Evolutionary conservation across 306 rosid genomes (phyloP).

Genomic region (Lathyrus aphaca): DNA sequence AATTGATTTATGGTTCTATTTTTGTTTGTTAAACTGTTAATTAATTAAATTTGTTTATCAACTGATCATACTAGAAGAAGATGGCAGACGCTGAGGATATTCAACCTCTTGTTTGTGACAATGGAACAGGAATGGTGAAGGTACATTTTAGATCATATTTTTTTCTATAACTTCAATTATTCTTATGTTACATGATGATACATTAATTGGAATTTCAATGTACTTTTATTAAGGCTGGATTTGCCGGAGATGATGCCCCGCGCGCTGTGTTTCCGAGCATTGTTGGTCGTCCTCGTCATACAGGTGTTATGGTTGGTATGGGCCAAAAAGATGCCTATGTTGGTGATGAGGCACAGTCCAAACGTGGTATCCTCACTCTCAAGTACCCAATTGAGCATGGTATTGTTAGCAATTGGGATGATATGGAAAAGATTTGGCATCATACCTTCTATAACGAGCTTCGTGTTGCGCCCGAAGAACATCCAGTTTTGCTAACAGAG

Average conservation of each 20-base stretch:
- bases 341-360: constrained; percentile 83
- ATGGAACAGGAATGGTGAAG: constrained; percentile 97
- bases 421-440: constrained; percentile 53
- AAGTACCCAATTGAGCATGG: constrained; percentile 94
- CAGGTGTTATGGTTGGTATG: constrained; percentile 96
- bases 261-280: constrained; percentile 89
- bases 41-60: constrained; percentile 9
- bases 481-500: constrained; percentile 90
- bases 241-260: constrained; percentile 95
- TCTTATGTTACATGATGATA: no score
- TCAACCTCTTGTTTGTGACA: constrained; percentile 93
- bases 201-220: constrained; percentile 6
- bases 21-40: background rate
- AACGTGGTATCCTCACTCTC: constrained; percentile 83
- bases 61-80: constrained; percentile 54
- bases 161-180: no score
- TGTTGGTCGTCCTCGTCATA: constrained; percentile 92
- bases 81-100: constrained; percentile 97
- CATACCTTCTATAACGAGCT: constrained; percentile 85
- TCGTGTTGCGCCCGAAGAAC: constrained; percentile 97
- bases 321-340: constrained; percentile 72
- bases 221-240: constrained; percentile 71
- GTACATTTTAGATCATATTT: no score
- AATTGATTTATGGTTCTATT: background rate
- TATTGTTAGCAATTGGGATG: constrained; percentile 69